These are phyloP conservation scores for Macrophomina phaseolina DNA, from an alignment of 2,329 filamentous ascomycete genomes.

Conservation along the genomic window DNA sequence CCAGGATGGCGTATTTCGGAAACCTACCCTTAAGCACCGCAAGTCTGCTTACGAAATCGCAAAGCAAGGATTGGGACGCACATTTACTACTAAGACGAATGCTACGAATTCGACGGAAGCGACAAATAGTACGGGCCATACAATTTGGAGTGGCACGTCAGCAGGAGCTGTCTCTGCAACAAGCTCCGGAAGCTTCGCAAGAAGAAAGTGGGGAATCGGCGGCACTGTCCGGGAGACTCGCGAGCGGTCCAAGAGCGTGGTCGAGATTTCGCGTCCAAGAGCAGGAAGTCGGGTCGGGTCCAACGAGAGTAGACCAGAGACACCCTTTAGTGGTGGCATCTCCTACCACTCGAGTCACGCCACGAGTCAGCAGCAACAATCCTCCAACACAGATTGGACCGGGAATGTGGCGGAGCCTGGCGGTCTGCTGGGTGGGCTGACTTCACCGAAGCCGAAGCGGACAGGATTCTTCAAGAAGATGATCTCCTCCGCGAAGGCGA, in stretches of 20 bases:
- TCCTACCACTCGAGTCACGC: constrained; percentile 91
- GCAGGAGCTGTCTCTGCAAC: constrained; percentile 92
- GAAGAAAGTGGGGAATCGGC: constrained; percentile 65
- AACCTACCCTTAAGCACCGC: constrained; percentile 58
- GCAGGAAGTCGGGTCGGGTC: constrained; percentile 42
- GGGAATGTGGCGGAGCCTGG: constrained; percentile 66
- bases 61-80: constrained; percentile 72
- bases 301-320: constrained; percentile 54
- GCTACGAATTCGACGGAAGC: constrained; percentile 76
- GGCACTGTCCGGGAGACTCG: constrained; percentile 27
- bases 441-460: constrained; percentile 75
- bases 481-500: constrained; percentile 90
- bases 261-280: constrained; percentile 55
- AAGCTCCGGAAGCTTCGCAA: constrained; percentile 89
- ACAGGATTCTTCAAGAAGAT: constrained; percentile 96
- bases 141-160: constrained; percentile 91
- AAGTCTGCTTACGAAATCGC: constrained; percentile 82
- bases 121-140: constrained; percentile 71
- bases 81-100: constrained; percentile 86
- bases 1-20: constrained; percentile 25
- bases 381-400: constrained; percentile 58
- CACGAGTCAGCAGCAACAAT: constrained; percentile 61
- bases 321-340: constrained; percentile 69
- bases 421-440: constrained; percentile 77
- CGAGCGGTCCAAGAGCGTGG: constrained; percentile 66